phyloP scores from a whole-genome alignment of 768 basidiomycete genomes.

The Butyriboletus loyo region DNA sequence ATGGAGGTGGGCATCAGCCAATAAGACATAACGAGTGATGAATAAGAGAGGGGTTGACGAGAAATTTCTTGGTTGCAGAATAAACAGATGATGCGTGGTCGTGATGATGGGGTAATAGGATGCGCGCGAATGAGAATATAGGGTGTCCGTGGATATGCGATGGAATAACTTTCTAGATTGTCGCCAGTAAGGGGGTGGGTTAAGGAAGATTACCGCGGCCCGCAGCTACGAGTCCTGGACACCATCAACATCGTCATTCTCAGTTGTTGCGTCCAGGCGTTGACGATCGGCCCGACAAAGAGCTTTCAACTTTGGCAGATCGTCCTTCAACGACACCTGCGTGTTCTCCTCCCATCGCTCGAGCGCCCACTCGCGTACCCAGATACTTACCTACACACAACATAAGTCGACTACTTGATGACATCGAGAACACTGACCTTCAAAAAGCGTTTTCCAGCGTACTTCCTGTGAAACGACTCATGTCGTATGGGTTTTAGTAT shows the following conservation, averaged over 20 bases:
- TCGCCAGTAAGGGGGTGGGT: neutral
- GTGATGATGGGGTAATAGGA: slow-evolving; percentile 21
- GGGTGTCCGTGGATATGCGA: slow-evolving; percentile 28
- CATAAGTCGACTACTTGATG: neutral
- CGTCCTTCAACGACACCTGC: slow-evolving; percentile 54
- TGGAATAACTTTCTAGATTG: slow-evolving; percentile 22
- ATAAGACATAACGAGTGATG: slow-evolving; percentile 23
- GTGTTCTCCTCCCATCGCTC: slow-evolving; percentile 66
- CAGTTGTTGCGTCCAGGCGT: slow-evolving; percentile 11
- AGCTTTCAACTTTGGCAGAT: slow-evolving; percentile 40
- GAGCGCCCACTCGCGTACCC: slow-evolving; percentile 82
- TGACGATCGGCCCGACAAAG: slow-evolving; percentile 20
- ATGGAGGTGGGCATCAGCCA: slow-evolving; percentile 11
- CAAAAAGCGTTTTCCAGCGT: slow-evolving; percentile 77
- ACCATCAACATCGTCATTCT: slow-evolving; percentile 8
- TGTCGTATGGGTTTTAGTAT: slow-evolving; percentile 70
- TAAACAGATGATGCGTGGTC: slow-evolving; percentile 25
- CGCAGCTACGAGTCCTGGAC: slow-evolving; percentile 17
- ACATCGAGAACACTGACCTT: slow-evolving; percentile 50
- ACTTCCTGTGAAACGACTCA: slow-evolving; percentile 85
- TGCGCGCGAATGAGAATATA: slow-evolving; percentile 21
- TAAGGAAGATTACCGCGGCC: neutral
- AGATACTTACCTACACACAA: slow-evolving; percentile 65
- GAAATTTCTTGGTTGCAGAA: slow-evolving; percentile 26
- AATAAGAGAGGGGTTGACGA: slow-evolving; percentile 16